Evolutionary conservation across 2,329 filamentous ascomycete species (phyloP).

Genomic region (Bipolaris sorokiniana): DNA sequence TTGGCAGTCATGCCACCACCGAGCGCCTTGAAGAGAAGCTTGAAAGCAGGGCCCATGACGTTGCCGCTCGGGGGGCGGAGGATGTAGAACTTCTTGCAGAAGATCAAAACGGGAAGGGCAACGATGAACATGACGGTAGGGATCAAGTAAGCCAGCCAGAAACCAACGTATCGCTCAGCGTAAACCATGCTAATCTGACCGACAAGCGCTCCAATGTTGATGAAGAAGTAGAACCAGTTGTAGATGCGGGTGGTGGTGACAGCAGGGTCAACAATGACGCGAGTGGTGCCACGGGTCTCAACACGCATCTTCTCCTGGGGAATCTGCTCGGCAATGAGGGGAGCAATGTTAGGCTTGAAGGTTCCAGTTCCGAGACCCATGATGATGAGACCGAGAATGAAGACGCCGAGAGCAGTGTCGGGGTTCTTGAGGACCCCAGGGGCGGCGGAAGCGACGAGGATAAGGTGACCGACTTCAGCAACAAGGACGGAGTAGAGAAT

Average conservation of each 20-base stretch:
- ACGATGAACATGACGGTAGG: conserved; percentile 69
- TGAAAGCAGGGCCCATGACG: conserved; percentile 69
- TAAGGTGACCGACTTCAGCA: conserved; percentile 64
- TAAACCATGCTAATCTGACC: conserved; percentile 50
- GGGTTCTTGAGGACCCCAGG: conserved; percentile 57
- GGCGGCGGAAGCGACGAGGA: conserved; percentile 62
- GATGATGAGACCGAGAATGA: conserved; percentile 63
- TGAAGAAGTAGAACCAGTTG: conserved; percentile 57
- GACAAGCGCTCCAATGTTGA: conserved; percentile 48
- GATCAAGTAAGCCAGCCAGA: conserved; percentile 73
- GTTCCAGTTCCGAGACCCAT: conserved; percentile 72
- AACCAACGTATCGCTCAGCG: conserved; percentile 63
- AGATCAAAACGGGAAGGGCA: conserved; percentile 64
- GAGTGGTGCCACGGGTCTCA: conserved; percentile 56
- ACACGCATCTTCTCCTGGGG: conserved; percentile 59
- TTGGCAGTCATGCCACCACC: conserved; percentile 65
- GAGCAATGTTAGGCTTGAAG: conserved; percentile 70
- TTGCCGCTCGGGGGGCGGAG: conserved; percentile 69
- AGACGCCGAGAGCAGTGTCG: conserved; percentile 60
- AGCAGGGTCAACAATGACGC: conserved; percentile 69
- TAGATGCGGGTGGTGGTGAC: conserved; percentile 72
- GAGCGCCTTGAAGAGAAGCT: conserved; percentile 58
- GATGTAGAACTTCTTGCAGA: conserved; percentile 66
- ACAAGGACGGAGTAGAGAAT: conserved; percentile 63
- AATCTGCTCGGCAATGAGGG: conserved; percentile 68